Evolutionary conservation across 352 stramenopile genomes (phyloP).

Genomic region (Globisporangium megalacanthum): DNA sequence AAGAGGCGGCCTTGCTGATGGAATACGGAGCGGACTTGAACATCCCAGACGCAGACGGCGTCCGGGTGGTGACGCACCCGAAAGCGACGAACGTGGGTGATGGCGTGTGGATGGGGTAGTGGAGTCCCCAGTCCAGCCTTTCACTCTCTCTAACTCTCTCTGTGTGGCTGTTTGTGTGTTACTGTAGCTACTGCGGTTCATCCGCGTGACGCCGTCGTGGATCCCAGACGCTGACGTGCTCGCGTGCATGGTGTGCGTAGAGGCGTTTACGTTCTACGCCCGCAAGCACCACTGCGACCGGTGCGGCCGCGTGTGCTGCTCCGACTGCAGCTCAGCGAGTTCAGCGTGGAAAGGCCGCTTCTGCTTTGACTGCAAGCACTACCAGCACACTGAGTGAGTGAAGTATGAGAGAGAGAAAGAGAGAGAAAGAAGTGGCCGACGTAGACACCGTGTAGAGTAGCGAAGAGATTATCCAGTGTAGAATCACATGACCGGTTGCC

Average conservation of each 20-base stretch:
- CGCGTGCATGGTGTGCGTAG: slow-evolving; percentile 69
- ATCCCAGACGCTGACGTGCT: slow-evolving; percentile 51
- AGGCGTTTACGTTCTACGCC: slow-evolving; percentile 67
- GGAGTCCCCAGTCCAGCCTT: not conserved
- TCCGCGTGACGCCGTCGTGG: slow-evolving; percentile 53
- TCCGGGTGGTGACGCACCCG: slow-evolving; percentile 46
- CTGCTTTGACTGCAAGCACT: slow-evolving; percentile 78
- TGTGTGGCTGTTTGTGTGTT: slow-evolving; percentile 7
- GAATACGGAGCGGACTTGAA: slow-evolving; percentile 69
- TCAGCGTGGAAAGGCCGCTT: slow-evolving; percentile 69
- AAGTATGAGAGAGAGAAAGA: not conserved
- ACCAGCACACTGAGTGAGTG: slow-evolving; percentile 40
- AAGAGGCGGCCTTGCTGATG: slow-evolving; percentile 54
- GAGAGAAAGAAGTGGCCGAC: not conserved
- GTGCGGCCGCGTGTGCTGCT: slow-evolving; percentile 74
- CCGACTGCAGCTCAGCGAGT: slow-evolving; percentile 59
- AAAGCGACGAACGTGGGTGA: slow-evolving; percentile 56
- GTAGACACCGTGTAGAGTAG: not conserved
- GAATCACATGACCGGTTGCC: too few species aligned
- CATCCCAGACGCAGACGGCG: slow-evolving; percentile 46
- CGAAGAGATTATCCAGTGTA: not conserved
- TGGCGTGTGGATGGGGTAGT: not conserved
- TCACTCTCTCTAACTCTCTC: not conserved
- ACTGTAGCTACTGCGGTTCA: slow-evolving; percentile 38
- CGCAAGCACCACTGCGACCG: slow-evolving; percentile 70